phyloP scores from a whole-genome alignment of 352 stramenopile species.

The Phytophthora pseudosyringae region DNA sequence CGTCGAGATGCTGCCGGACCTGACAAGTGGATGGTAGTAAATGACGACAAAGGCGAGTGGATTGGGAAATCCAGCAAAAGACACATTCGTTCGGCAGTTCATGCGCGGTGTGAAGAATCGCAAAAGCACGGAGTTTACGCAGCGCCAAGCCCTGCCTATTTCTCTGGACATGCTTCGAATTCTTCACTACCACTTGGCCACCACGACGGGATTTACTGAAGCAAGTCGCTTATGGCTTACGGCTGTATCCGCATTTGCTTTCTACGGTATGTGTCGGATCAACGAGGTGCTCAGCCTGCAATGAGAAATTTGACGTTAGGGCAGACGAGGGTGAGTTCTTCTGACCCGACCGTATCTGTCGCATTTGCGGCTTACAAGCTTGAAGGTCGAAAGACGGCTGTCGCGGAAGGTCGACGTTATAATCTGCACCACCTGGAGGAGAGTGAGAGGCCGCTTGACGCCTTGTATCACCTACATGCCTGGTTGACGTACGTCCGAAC shows the following conservation, averaged over 20 bases:
- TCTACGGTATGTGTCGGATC: conserved; percentile 20
- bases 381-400: conserved; percentile 11
- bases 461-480: not conserved
- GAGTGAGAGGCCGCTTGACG: conserved; percentile 2
- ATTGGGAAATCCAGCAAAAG: conserved; percentile 1
- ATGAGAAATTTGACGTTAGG: conserved; percentile 16
- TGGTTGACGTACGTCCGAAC: not conserved
- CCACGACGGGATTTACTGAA: conserved; percentile 4
- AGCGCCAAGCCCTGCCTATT: conserved; percentile 16
- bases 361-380: conserved; percentile 13
- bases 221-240: conserved; percentile 3
- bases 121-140: conserved; percentile 8
- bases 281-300: conserved; percentile 14
- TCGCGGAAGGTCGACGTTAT: conserved; percentile 14
- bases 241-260: conserved; percentile 10
- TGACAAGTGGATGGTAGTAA: conserved; percentile 15
- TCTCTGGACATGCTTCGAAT: conserved; percentile 9
- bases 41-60: not conserved
- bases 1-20: conserved; percentile 3
- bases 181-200: not conserved
- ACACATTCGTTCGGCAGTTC: conserved; percentile 9
- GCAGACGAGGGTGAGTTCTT: not conserved
- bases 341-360: not conserved
- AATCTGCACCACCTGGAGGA: conserved; percentile 6
- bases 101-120: conserved; percentile 13